Conservation (phyloP, 768 basidiomycete genomes). For the Suillus fuscotomentosus region DNA sequence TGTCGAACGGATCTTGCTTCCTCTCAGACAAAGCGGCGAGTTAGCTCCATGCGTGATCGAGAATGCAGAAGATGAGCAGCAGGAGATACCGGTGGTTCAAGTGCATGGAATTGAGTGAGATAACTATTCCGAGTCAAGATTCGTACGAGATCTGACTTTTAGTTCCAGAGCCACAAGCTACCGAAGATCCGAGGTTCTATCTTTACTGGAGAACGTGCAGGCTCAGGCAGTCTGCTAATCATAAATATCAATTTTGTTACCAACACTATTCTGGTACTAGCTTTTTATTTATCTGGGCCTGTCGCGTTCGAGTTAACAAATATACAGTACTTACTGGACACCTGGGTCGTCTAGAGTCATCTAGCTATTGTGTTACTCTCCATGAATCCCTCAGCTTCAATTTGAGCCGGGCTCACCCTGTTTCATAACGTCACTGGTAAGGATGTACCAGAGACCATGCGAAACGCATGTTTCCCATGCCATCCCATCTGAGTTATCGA, state of each 20-base stretch:
- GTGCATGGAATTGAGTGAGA: constrained; percentile 59
- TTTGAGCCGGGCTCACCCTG: neutral
- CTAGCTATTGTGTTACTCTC: too few relatives aligned
- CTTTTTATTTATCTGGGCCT: neutral
- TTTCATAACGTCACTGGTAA: neutral
- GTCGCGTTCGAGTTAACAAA: neutral
- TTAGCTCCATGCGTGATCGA: constrained; percentile 2
- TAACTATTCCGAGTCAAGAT: neutral
- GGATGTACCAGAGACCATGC: neutral
- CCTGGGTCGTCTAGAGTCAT: neutral
- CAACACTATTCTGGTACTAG: neutral
- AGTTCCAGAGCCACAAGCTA: constrained; percentile 34
- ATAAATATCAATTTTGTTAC: neutral
- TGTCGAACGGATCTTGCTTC: constrained; percentile 38
- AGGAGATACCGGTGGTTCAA: constrained; percentile 44
- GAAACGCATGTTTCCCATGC: neutral
- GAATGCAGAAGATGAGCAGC: constrained; percentile 20
- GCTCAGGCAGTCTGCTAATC: neutral
- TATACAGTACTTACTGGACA: too few relatives aligned
- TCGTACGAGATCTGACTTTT: constrained; percentile 14
- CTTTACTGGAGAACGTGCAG: constrained; percentile 12
- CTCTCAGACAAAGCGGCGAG: constrained; percentile 20
- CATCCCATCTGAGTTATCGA: neutral
- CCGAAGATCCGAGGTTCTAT: constrained; percentile 37
- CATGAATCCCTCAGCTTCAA: neutral